Base-by-base conservation (phyloP, 352 stramenopile genomes). In the Thraustotheca clavata region DNA sequence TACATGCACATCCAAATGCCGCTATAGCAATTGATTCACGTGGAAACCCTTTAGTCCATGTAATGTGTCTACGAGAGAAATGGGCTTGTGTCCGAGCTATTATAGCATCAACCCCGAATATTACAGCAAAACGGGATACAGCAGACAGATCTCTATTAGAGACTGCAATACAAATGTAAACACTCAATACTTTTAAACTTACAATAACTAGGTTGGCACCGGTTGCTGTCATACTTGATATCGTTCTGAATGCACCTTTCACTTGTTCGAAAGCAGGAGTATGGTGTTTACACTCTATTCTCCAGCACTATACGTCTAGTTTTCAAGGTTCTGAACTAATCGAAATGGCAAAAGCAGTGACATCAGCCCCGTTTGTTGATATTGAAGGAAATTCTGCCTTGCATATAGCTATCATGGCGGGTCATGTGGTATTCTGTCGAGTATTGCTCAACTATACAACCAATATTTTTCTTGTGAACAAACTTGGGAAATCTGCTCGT, bases 41-140 rank as follows among this genome's bases (percentile, higher is more conserved):
- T n/a, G 57, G 57, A 18, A 54, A 43, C 4, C 57, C 57, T 18
- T 46, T 65, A 18, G 22, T 65, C n/a, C 57, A 65, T 27, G 39
- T 65, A 20, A 50, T 65, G 36, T 55, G 57, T 22, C 22, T 18
- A 9, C 57, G 57, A 18, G 27, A 54, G 14, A 12, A 20, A 16
- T 65, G 57, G 57, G 5, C 38, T 16, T 65, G 57, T 22, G 57
- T 65, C 39, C 2, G 16, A 14, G 57, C 57, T 0, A 29, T 65
- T 9, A 16, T 65, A 27, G 14, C 20, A n/a, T 33, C 57, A 3
- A 9, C 57, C 12, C 33, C 41, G 24, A n/a, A 16, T 20, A 35
- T 16, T 2, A 26, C 26, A 20, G 39, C 31, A 20, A 22, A 29
- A 1, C 41, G 57, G 6, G 38, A 65, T 16, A 11, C 22, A 3